A percentile compares a stretch with the other conserved stretches of the same genome.
phyloP scores from a whole-genome alignment of 2,329 filamentous ascomycete species.

The Capronia americana region DNA sequence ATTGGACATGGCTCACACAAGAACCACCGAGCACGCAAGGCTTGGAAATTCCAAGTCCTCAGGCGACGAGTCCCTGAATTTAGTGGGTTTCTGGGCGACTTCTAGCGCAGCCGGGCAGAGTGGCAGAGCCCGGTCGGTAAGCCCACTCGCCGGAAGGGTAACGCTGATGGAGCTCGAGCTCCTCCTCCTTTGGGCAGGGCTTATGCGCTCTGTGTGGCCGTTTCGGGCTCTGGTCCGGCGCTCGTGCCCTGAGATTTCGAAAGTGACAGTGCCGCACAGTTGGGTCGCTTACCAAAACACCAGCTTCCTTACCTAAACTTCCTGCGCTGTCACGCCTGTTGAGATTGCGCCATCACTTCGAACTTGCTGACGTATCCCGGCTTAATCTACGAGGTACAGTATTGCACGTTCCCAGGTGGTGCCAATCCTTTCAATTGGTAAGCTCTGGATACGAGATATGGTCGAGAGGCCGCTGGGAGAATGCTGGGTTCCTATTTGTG shows the following conservation, averaged over 20 bases:
- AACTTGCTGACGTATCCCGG: neutral
- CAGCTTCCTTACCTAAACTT: conserved; percentile 5
- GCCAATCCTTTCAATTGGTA: neutral
- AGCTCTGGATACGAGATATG: neutral
- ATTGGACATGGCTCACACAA: neutral
- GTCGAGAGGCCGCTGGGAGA: neutral
- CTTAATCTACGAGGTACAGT: neutral
- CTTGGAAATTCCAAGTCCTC: neutral
- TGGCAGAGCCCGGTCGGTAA: neutral
- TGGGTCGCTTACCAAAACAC: neutral
- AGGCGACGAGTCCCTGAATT: neutral
- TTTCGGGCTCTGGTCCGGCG: neutral
- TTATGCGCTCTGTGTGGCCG: neutral
- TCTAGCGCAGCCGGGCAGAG: conserved; percentile 4
- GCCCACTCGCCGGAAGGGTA: neutral
- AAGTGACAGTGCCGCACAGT: neutral
- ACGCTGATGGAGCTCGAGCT: neutral
- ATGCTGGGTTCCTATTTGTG: neutral
- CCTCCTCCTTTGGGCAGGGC: neutral
- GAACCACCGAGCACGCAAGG: neutral
- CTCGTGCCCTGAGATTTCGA: neutral
- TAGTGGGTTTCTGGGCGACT: neutral
- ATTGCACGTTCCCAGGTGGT: neutral
- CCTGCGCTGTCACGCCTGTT: neutral
- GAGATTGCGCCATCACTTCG: neutral